phyloP scores from a whole-genome alignment of 2,329 filamentous ascomycete species.

The Chaetomium globosum region DNA sequence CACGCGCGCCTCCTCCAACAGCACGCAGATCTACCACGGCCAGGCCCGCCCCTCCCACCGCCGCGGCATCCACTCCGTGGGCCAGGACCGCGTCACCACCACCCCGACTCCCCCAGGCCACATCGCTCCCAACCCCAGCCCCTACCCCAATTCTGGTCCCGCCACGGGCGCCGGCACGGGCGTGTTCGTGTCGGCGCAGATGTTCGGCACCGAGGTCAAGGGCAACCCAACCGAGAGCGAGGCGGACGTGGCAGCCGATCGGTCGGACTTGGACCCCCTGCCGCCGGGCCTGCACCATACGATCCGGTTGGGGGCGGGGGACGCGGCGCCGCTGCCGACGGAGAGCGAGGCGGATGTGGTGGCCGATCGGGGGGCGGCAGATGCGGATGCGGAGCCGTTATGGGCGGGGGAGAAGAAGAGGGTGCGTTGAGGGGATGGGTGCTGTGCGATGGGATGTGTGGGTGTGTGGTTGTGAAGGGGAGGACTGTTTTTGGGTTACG shows the following conservation, averaged over 20 bases:
- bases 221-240: conserved; percentile 37
- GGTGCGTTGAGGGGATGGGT: neutral
- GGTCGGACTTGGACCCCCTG: conserved; percentile 35
- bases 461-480: neutral
- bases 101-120: neutral
- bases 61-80: neutral
- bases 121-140: neutral
- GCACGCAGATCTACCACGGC: conserved; percentile 30
- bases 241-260: conserved; percentile 35
- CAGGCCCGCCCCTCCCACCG: conserved; percentile 13
- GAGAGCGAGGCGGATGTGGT: conserved; percentile 33
- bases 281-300: conserved; percentile 30
- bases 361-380: conserved; percentile 16
- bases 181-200: conserved; percentile 20
- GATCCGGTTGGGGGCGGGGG: conserved; percentile 31
- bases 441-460: neutral
- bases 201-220: conserved; percentile 33
- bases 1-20: conserved; percentile 25
- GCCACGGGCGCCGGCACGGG: conserved; percentile 23
- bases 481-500: neutral
- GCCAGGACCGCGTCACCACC: neutral
- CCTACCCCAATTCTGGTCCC: neutral
- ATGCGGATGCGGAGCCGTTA: conserved; percentile 21
- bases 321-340: conserved; percentile 28
- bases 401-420: neutral